phyloP scores from a whole-genome alignment of 176 grass and related monocot species.

The Musa itinerans region DNA sequence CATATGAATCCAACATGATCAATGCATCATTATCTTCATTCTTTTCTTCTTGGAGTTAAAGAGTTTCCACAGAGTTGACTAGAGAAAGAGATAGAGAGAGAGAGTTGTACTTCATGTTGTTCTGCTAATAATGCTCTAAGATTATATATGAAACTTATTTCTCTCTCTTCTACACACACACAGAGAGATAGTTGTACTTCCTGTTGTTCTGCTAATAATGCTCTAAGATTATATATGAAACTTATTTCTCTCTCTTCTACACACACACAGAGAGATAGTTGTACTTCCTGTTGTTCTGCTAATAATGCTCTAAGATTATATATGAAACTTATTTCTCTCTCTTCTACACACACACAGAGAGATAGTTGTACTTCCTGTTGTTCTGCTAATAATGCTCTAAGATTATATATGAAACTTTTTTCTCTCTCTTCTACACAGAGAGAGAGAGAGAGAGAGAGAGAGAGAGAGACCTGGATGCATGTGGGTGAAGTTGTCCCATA shows the following conservation, averaged over 20 bases:
- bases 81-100: neutral
- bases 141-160: neutral
- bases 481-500: conserved; percentile 82
- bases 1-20: too few species aligned
- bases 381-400: neutral
- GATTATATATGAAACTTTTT: neutral
- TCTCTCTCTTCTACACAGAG: neutral
- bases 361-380: too few species aligned
- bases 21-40: too few species aligned
- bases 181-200: neutral
- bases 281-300: neutral
- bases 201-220: neutral
- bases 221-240: neutral
- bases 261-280: neutral
- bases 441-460: conserved; percentile 9
- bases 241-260: neutral
- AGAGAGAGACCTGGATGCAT: conserved; percentile 51
- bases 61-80: neutral
- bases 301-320: neutral
- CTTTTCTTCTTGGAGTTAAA: too few species aligned
- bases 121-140: neutral
- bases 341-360: neutral
- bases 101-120: too few species aligned
- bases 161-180: neutral
- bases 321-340: neutral